phyloP scores from a whole-genome alignment of 441 rosid genomes.

The Arabidopsis hybrid region DNA sequence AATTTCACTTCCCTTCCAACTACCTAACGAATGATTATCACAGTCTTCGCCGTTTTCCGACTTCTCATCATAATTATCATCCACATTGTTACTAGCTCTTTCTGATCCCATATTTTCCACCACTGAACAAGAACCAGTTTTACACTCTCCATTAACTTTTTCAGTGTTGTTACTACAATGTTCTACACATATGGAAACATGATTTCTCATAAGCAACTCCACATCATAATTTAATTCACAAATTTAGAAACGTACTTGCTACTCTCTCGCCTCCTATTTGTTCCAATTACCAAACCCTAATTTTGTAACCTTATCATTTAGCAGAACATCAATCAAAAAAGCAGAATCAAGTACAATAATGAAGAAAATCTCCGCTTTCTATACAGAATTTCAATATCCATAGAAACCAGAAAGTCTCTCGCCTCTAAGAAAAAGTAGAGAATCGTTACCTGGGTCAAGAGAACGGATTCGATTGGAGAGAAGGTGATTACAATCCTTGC shows the following conservation, averaged over 20 bases:
- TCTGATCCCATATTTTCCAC: conserved; percentile 21
- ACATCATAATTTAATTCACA: no score
- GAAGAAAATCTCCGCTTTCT: neutral
- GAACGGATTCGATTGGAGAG: conserved; percentile 79
- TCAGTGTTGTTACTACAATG: conserved; percentile 21
- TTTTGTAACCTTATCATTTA: neutral
- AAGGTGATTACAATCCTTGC: conserved; percentile 59
- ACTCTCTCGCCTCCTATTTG: conserved; percentile 7
- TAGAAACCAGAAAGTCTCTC: neutral
- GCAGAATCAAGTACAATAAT: neutral
- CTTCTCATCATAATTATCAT: conserved; percentile 48
- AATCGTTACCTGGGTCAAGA: conserved; percentile 61
- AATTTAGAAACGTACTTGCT: neutral
- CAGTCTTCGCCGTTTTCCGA: conserved; percentile 41
- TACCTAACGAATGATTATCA: conserved; percentile 54
- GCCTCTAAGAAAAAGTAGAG: neutral
- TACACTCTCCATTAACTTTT: conserved; percentile 19
- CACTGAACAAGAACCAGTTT: conserved; percentile 13
- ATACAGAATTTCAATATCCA: neutral
- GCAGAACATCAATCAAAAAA: neutral
- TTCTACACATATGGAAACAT: conserved; percentile 28
- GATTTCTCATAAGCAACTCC: no score
- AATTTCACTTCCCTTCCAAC: conserved; percentile 64
- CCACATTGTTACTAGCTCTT: conserved; percentile 28
- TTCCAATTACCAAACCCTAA: conserved; percentile 30